These are phyloP conservation scores for Dendrostoma leiphaemia DNA, from an alignment of 2,329 filamentous ascomycete species.

Conservation along the genomic window DNA sequence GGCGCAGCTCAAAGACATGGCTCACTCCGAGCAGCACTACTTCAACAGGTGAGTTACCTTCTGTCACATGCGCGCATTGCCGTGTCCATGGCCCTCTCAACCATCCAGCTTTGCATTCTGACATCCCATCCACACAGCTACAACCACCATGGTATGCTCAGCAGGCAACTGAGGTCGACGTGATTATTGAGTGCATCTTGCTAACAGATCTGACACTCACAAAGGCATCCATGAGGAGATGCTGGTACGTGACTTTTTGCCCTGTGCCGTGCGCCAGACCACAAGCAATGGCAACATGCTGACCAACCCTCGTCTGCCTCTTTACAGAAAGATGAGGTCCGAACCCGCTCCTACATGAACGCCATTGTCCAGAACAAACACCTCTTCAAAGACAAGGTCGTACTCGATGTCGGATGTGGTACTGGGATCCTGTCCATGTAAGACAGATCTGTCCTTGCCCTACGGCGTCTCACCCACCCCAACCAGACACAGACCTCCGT, in stretches of 20 bases:
- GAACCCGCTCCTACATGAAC: slow-evolving; percentile 94
- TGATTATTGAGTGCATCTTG: background rate
- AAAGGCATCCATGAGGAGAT: slow-evolving; percentile 95
- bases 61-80: slow-evolving; percentile 2
- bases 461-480: background rate
- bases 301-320: slow-evolving; percentile 18
- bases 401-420: slow-evolving; percentile 96
- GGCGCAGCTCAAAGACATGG: slow-evolving; percentile 68
- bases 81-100: background rate
- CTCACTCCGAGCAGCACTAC: slow-evolving; percentile 97
- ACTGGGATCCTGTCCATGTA: slow-evolving; percentile 99
- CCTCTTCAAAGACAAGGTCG: slow-evolving; percentile 76
- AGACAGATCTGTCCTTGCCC: slow-evolving; percentile 29
- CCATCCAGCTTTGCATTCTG: background rate
- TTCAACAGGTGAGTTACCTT: slow-evolving; percentile 78
- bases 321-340: slow-evolving; percentile 91
- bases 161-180: slow-evolving; percentile 27
- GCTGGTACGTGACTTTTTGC: slow-evolving; percentile 66
- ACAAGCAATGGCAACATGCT: slow-evolving; percentile 19
- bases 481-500: background rate
- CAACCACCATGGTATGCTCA: slow-evolving; percentile 83
- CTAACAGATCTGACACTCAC: slow-evolving; percentile 17
- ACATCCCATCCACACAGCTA: slow-evolving; percentile 58
- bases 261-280: background rate
- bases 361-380: slow-evolving; percentile 97